Base-by-base conservation (phyloP, 192 early-diverging fungal species). In the Backusella parvicylindrica region DNA sequence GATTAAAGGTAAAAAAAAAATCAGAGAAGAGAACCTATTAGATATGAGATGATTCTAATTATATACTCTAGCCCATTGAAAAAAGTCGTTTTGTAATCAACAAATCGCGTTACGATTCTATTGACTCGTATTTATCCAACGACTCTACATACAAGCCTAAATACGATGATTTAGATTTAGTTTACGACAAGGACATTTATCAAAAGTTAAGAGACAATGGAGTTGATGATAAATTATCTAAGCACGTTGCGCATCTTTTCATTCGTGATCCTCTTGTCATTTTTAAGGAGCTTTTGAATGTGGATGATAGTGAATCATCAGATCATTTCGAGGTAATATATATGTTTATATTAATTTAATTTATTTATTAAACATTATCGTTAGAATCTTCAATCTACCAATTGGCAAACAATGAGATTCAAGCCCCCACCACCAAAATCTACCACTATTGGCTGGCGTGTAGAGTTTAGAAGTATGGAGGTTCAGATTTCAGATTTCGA, bases 321-420 rank as follows among this genome's bases (percentile, higher is more conserved):
- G 98, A 99, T 80, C 98, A 99, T 76, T 99, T 99, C 89, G 98
- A 99, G 76, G 88, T 89, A 73, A 26, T 5, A 40, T 47, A 47
- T n/a, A n/a, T 35, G 16, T 41, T 0, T 26, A 18, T 36, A 33
- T 28, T 60, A 6, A 28, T 28, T 64, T 28, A 35, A n/a, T 35
- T 49, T 31, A 30, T 38, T 70, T 30, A 18, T 41, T 36, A 28
- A 7, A 28, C 16, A 7, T 40, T 0, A 18, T 35, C 12, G 12
- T 12, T 68, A 89, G 83, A 99, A 99, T 82, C 89, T 99, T 41
- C 98, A 99, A 86, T 95, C 93, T n/a, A 99, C 98, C 53, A 99
- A 99, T 83, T 99, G 98, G 98, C 98, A 99, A 85, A 97, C 96
- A 16, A 93, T 98, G 90, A 92, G 98, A 8, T 99, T 99, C 88